phyloP scores from a whole-genome alignment of 2,329 filamentous ascomycete genomes.

The Aschersonia sp. region DNA sequence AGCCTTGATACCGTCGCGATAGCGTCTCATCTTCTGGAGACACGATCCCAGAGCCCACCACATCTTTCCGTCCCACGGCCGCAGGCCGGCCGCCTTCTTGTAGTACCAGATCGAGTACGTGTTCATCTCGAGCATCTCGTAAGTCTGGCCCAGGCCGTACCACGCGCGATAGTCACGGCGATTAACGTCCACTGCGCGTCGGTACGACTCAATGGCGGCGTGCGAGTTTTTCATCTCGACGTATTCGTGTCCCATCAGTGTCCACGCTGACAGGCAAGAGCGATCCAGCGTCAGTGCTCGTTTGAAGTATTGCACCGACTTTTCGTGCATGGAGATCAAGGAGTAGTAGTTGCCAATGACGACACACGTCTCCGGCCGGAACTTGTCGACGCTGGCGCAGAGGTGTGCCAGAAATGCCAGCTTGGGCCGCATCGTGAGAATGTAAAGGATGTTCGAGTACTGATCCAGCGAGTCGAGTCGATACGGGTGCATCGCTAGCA shows the following conservation, averaged over 20 bases:
- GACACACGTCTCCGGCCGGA: conserved; percentile 91
- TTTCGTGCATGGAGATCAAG: conserved; percentile 86
- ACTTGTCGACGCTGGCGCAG: conserved; percentile 84
- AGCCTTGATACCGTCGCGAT: conserved; percentile 86
- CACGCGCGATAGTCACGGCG: conserved; percentile 92
- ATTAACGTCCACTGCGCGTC: conserved; percentile 89
- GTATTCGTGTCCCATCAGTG: conserved; percentile 96
- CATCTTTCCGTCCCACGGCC: conserved; percentile 97
- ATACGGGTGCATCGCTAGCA: conserved; percentile 61
- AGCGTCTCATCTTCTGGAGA: conserved; percentile 74
- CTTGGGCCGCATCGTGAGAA: conserved; percentile 76
- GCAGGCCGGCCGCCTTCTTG: conserved; percentile 80
- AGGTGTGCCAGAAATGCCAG: conserved; percentile 86
- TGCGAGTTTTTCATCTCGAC: conserved; percentile 98
- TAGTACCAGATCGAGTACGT: conserved; percentile 97
- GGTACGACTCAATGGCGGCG: conserved; percentile 92
- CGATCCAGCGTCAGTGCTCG: conserved; percentile 82
- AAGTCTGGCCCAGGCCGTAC: conserved; percentile 95
- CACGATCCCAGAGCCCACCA: conserved; percentile 94
- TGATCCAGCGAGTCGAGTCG: conserved; percentile 83
- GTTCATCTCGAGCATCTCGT: conserved; percentile 96
- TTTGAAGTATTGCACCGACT: conserved; percentile 95
- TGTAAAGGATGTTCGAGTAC: conserved; percentile 95
- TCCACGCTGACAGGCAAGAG: conserved; percentile 89
- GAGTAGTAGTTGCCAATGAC: conserved; percentile 98